Evolutionary conservation across 2,329 filamentous ascomycete genomes (phyloP), one percentile per base, ranked within the genome.

Genomic region (Exophiala lecanii-corni): DNA sequence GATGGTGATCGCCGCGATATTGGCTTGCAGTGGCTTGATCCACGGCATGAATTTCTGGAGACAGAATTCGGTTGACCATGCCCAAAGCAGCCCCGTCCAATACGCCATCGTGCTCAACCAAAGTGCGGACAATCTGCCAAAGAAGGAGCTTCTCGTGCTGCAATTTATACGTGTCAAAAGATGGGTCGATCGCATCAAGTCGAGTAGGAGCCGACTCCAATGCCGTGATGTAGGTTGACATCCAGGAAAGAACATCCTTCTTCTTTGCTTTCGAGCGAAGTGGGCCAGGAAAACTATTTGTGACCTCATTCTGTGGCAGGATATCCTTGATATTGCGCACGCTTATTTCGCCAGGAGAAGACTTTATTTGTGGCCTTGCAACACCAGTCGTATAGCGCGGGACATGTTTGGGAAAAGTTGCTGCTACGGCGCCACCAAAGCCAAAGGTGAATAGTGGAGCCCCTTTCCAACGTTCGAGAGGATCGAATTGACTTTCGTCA

Each of bases 241-340:
- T 72, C 92, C 94, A 98, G 2, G 79, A 66, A 32, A 89, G 56
- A 0, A 88, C 78, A 41, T 98, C 91, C 69, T 97, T 98, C 73
- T 98, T 98, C 73, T 95, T 97, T 1, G 82, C 81, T 61, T 96
- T 97, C 30, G 81, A 77, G 63, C 84, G 89, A 19, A 98, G 69
- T 2, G 94, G 92, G 0, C 92, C 92, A 0, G 92, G 92, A 58
- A 97, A 97, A 55, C 82, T 88, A 13, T 79, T 75, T 36, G 92
- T 69, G 2, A 81, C 76, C 23, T 92, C 87, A 17, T 79, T 71
- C 6, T 89, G 69, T 3, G 86, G 81, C 33, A 86, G 69, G 20
- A 87, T 71, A 32, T 89, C 81, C 60, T 84, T 92, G 49, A 86
- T 75, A 54, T 78, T 84, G 49, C 80, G 76, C n/a, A 91, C 70